A percentile compares a stretch with the other conserved stretches of the same genome.
Conservation (phyloP, 495 filamentous ascomycete species). For the Talaromyces thailandensis region DNA sequence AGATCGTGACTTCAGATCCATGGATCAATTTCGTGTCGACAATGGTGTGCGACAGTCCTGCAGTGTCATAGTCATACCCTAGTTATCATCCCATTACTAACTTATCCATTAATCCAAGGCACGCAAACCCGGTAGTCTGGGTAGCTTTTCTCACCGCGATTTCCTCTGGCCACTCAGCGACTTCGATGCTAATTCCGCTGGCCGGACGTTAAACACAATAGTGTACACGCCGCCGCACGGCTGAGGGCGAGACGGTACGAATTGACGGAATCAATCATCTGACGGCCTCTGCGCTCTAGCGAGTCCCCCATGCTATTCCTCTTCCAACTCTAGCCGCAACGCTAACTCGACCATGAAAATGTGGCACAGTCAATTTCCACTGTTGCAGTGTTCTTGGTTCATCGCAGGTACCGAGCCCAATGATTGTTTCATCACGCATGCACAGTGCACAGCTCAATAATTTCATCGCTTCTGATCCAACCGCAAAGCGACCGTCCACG, state of each 20-base stretch:
- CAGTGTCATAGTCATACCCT: not conserved
- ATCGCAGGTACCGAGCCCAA: not conserved
- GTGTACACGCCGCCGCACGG: not conserved
- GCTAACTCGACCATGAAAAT: not conserved
- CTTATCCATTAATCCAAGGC: not conserved
- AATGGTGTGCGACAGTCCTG: not conserved
- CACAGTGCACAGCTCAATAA: not conserved
- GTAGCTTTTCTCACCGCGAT: conserved; percentile 2
- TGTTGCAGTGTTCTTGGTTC: not conserved
- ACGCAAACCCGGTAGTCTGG: not conserved
- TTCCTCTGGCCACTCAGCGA: not conserved
- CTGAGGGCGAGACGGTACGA: not conserved
- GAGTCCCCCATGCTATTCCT: not conserved
- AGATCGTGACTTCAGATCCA: not conserved
- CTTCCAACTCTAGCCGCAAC: not conserved
- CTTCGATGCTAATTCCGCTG: not conserved
- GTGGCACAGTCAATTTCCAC: not conserved
- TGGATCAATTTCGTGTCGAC: not conserved
- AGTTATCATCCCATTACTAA: too few species aligned
- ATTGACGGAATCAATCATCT: not conserved
- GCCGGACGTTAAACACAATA: not conserved
- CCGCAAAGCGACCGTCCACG: not conserved
- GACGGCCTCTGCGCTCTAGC: not conserved
- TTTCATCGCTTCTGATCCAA: not conserved
- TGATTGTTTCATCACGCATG: not conserved